These are phyloP conservation scores for Xylaria curta DNA, from an alignment of 495 filamentous ascomycete genomes.

Conservation along the genomic window DNA sequence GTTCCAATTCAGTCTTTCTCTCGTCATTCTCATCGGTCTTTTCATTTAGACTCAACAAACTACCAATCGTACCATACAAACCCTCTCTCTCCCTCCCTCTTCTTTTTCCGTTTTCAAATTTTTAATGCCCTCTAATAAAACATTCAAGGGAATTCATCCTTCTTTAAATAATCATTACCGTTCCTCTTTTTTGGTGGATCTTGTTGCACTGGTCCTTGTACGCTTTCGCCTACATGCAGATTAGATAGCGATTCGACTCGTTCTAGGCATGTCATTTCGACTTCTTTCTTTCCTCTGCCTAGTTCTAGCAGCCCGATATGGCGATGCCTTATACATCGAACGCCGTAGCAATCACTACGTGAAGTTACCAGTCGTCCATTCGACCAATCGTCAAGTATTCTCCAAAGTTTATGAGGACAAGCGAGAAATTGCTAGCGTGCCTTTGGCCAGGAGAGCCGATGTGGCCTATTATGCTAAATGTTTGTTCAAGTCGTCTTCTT, in stretches of 20 bases:
- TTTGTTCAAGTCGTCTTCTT: constrained; percentile 28
- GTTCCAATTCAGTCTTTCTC: constrained; percentile 30
- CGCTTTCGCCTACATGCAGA: not conserved
- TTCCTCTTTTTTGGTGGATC: not conserved
- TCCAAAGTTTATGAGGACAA: constrained; percentile 39
- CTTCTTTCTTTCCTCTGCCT: constrained; percentile 41
- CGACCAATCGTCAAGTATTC: constrained; percentile 50
- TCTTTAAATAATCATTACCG: not conserved
- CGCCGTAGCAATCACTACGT: constrained; percentile 42
- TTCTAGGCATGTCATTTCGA: constrained; percentile 50
- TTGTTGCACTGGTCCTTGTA: not conserved
- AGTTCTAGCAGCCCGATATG: constrained; percentile 39
- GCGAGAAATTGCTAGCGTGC: constrained; percentile 48
- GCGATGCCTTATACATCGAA: constrained; percentile 34
- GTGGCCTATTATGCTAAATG: constrained; percentile 57
- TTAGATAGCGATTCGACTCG: not conserved
- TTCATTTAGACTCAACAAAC: not conserved
- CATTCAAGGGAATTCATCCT: not conserved
- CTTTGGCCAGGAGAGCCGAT: constrained; percentile 55
- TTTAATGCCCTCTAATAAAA: not conserved
- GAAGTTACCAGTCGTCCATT: constrained; percentile 55
- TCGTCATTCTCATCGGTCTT: constrained; percentile 9
- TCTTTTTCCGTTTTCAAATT: not conserved
- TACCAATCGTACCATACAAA: not conserved
- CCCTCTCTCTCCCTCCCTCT: not conserved